phyloP scores from a whole-genome alignment of 2,329 filamentous ascomycete genomes.

The Xylariaceae sp. region DNA sequence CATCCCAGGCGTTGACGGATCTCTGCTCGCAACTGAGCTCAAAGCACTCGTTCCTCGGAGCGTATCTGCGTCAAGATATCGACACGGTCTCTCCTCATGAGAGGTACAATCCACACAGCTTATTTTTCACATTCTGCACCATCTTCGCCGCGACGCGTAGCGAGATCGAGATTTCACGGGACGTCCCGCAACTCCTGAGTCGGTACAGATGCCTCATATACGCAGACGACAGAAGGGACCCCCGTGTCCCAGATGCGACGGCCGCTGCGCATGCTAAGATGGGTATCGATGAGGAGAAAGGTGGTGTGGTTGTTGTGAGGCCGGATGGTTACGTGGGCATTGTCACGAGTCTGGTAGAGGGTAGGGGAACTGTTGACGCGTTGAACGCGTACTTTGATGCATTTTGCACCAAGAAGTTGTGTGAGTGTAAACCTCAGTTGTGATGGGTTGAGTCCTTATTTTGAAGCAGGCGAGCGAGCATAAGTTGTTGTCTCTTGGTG shows the following conservation, averaged over 20 bases:
- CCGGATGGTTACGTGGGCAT: constrained; percentile 85
- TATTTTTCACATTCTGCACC: constrained; percentile 74
- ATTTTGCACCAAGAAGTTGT: constrained; percentile 60
- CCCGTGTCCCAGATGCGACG: constrained; percentile 60
- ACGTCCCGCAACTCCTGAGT: constrained; percentile 65
- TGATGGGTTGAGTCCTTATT: constrained; percentile 20
- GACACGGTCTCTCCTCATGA: constrained; percentile 68
- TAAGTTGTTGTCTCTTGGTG: neutral
- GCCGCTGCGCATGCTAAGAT: constrained; percentile 83
- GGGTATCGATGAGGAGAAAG: constrained; percentile 66
- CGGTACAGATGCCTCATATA: constrained; percentile 80
- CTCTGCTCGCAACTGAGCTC: constrained; percentile 60
- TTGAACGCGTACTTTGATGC: constrained; percentile 76
- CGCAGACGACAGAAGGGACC: constrained; percentile 75
- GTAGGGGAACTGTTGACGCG: constrained; percentile 71
- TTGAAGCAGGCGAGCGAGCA: too few species aligned
- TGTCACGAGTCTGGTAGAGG: constrained; percentile 68
- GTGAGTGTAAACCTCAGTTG: constrained; percentile 37
- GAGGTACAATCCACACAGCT: constrained; percentile 75
- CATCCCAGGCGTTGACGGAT: constrained; percentile 60
- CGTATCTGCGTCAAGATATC: constrained; percentile 59
- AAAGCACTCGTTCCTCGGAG: constrained; percentile 66
- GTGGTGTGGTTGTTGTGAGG: constrained; percentile 76
- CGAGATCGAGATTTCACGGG: constrained; percentile 65
- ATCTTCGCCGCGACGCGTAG: constrained; percentile 65